phyloP scores from a whole-genome alignment of 2,329 filamentous ascomycete genomes.

The Neodidymelliopsis sp. region DNA sequence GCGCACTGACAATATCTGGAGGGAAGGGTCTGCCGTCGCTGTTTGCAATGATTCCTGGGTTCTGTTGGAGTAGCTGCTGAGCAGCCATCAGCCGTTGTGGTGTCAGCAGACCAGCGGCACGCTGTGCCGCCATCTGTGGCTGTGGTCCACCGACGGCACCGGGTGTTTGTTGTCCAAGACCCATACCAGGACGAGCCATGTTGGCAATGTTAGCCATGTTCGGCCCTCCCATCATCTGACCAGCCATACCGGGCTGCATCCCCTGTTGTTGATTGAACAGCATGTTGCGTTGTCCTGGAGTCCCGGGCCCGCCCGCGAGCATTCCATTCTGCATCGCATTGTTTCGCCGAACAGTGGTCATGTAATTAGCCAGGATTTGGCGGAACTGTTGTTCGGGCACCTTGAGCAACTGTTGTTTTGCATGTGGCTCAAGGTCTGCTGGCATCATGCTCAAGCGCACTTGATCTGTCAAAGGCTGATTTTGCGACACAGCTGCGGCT shows the following conservation, averaged over 20 bases:
- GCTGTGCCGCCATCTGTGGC: conserved; percentile 38
- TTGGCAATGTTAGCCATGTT: conserved; percentile 38
- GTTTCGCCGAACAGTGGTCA: conserved; percentile 31
- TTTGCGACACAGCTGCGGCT: conserved; percentile 38
- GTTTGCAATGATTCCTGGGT: conserved; percentile 43
- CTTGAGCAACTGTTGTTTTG: conserved; percentile 45
- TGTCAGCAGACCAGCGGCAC: conserved; percentile 31
- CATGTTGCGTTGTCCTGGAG: conserved; percentile 37
- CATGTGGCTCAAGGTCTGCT: conserved; percentile 33
- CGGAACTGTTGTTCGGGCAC: conserved; percentile 47
- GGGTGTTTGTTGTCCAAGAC: conserved; percentile 38
- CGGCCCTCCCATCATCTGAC: conserved; percentile 38
- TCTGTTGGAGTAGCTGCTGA: conserved; percentile 38
- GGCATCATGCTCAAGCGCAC: conserved; percentile 45
- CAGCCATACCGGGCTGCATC: conserved; percentile 31
- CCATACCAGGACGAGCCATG: conserved; percentile 37
- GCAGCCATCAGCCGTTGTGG: conserved; percentile 39
- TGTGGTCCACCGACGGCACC: conserved; percentile 31
- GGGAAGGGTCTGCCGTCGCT: conserved; percentile 45
- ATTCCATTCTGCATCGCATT: conserved; percentile 32
- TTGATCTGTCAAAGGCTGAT: conserved; percentile 42
- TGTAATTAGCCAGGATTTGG: conserved; percentile 35
- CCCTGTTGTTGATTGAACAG: conserved; percentile 42
- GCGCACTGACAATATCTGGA: conserved; percentile 36
- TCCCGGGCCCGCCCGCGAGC: conserved; percentile 29